Base-by-base conservation (phyloP, 768 basidiomycete genomes). In the Leccinum incarnatum region DNA sequence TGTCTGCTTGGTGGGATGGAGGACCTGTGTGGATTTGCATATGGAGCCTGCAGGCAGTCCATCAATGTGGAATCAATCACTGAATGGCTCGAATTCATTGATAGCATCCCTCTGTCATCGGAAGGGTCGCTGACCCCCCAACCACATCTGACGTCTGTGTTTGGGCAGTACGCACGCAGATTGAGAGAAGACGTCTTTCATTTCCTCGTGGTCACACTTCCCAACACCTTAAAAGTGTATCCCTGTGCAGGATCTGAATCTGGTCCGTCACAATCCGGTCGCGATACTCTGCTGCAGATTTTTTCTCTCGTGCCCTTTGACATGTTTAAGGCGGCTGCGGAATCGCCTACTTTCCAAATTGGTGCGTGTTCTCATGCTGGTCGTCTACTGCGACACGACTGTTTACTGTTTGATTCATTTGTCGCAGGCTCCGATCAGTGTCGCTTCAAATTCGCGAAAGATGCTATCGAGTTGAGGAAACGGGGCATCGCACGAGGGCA, bases 361-460 rank as follows among this genome's bases (percentile, higher is more conserved):
- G 91, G 91, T 91, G 61, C 58, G 79, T 70, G 59, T 60, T 58
- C 32, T 36, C 21, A 58, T 62, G 50, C 52, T 50, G 57, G 57
- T 48, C 34, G n/a, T 57, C 27, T 10, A 49, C 36, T 30, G 29
- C 53, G 49, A 62, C 49, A 51, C 23, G 46, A 45, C 27, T 34
- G 27, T 29, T 56, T 67, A 45, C 27, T 34, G 27, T 29, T 56
- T 67, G 61, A 57, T 59, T 54, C 55, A 56, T 67, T 45, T 25
- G 49, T 60, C 71, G 64, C 72, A 89, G 89, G 87, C 21, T 83
- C 89, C 58, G 90, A 91, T 75, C 93, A 95, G 70, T 83, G 85
- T 60, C 85, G 93, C 49, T 97, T 95, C 77, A 89, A 88, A 68
- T 95, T 95, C 75, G 92, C 93, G 4, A 95, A 95, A 74, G 91